Evolutionary conservation across 192 early-diverging fungal genomes (phyloP), one percentile per base, ranked within the genome.

Genomic region (Backusella sp.): DNA sequence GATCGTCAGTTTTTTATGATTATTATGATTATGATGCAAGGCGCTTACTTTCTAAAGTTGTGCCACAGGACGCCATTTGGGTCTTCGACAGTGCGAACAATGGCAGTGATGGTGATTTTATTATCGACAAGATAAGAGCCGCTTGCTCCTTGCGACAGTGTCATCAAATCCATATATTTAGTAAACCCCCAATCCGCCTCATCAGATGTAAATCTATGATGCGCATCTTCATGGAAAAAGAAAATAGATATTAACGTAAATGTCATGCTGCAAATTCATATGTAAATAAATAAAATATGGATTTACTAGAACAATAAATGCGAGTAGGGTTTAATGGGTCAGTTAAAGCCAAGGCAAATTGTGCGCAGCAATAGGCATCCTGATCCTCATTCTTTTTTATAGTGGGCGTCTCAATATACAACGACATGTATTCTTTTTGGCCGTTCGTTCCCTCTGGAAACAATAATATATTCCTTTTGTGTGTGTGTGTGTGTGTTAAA

Each of bases 161-260:
- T 73, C 15, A 87, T 82, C 17, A 90, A 70, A 26, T 92, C 87
- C 23, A 89, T 81, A 73, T 96, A 92, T 32, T 85, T 84, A 34
- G 92, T 95, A 81, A 98, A 99, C 1, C 98, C 98, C 98, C 97
- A 99, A 80, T 99, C 97, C 1, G 90, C 76, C 76, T 96, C 95
- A 6, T 92, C 86, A 9, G 88, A 83, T 59, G 82, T 91, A 77
- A 95, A 98, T 66, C 98, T 87, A 84, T 99, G 97, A 32, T 91
- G 83, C 19, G 95, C 88, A 76, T 4, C 68, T 69, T 39, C 41
- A 17, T 28, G 32, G 42, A 62, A 28, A 28, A 26, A 59, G 23
- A 59, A 62, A 11, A 62, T 11, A 53, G 21, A 53, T 21, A 56
- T 44, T 56, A 56, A 23, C 53, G 2, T 19, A 56, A 9, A 56